Conservation (phyloP, 129 eudicot species). For the Pittosporum tobira region DNA sequence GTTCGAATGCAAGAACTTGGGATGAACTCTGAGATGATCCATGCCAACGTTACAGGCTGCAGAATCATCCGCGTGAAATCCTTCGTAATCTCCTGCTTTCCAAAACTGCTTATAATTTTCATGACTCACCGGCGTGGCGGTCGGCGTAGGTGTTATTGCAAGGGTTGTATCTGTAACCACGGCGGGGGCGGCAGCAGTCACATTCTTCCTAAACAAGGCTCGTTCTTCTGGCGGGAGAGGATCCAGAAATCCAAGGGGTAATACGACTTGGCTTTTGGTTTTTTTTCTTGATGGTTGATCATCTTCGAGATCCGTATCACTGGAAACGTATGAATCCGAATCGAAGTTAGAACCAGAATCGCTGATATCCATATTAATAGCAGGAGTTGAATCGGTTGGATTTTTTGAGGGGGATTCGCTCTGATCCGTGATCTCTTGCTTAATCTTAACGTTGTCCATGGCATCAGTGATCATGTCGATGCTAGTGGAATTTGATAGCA, state of each 20-base stretch:
- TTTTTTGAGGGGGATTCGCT: no score
- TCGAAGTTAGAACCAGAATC: conserved; percentile 19
- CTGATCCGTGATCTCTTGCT: conserved; percentile 33
- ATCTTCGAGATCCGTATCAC: no score
- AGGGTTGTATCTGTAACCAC: neutral
- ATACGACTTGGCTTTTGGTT: conserved; percentile 12
- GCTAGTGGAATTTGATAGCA: no score
- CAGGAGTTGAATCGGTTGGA: conserved; percentile 8
- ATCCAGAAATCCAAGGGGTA: conserved; percentile 57
- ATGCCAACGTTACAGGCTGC: conserved; percentile 30
- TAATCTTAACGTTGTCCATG: no score
- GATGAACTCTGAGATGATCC: conserved; percentile 75
- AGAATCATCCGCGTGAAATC: conserved; percentile 2
- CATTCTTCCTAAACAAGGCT: neutral
- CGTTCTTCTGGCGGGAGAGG: conserved; percentile 32
- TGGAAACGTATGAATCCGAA: conserved; percentile 16
- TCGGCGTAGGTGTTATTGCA: neutral
- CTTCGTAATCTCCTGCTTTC: conserved; percentile 65
- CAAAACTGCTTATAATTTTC: conserved; percentile 51
- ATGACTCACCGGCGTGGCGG: no score
- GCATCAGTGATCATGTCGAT: no score
- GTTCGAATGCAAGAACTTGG: conserved; percentile 69
- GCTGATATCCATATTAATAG: conserved; percentile 15
- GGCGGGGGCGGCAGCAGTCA: neutral
- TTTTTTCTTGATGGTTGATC: conserved; percentile 28